These are phyloP conservation scores for Scheffersomyces lignicola DNA, from an alignment of 1,139 yeast species.

Conservation along the genomic window DNA sequence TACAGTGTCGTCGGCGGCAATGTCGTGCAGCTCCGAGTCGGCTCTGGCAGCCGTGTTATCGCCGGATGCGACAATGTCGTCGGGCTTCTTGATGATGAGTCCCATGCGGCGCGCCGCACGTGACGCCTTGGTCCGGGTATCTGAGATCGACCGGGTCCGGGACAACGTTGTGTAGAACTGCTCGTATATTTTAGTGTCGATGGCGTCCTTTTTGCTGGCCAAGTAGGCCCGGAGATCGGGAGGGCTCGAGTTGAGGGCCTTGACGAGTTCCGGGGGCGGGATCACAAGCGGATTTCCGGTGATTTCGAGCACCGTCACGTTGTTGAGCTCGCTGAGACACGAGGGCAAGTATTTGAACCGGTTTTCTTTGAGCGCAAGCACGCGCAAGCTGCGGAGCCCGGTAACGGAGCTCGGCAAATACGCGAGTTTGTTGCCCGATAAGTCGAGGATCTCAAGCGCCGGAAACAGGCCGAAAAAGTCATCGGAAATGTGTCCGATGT, in stretches of 20 bases:
- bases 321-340: constrained; percentile 50
- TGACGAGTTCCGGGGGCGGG: constrained; percentile 46
- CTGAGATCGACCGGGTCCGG: constrained; percentile 10
- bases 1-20: no score
- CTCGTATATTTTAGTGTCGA: constrained; percentile 18
- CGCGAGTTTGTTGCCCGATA: constrained; percentile 56
- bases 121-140: constrained; percentile 44
- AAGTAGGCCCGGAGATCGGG: background rate
- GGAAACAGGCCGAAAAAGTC: constrained; percentile 27
- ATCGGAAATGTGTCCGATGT: constrained; percentile 53
- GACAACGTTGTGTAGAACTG: constrained; percentile 6
- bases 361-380: constrained; percentile 66
- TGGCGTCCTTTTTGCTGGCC: background rate
- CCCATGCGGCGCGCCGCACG: constrained; percentile 68
- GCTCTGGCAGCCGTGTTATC: no score
- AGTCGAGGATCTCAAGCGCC: constrained; percentile 64
- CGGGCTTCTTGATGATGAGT: constrained; percentile 51
- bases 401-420: constrained; percentile 42
- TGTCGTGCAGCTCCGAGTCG: no score
- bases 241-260: constrained; percentile 26
- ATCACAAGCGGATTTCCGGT: constrained; percentile 64
- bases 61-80: constrained; percentile 20
- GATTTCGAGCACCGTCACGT: constrained; percentile 63
- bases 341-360: constrained; percentile 59
- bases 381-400: constrained; percentile 47